Base-by-base conservation (phyloP, 2,329 filamentous ascomycete genomes). In the Exophiala spinifera region DNA sequence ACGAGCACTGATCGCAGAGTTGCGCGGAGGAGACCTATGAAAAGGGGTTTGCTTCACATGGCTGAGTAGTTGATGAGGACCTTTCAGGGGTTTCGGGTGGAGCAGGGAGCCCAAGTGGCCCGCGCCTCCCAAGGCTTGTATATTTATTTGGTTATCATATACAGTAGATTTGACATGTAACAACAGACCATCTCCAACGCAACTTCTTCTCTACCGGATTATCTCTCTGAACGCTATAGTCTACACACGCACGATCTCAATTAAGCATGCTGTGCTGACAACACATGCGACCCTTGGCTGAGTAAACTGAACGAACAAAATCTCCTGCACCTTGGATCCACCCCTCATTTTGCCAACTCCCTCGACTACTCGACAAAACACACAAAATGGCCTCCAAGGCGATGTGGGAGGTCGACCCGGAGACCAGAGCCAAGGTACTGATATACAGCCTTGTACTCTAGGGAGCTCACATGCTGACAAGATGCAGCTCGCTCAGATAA, bases 361-460 rank as follows among this genome's bases (percentile, higher is more conserved):
- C 55, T 14, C 23, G 42, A 20, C 11, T 31, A 3, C 28, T 31
- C 28, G 28, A 25, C 28, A 31, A 31, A 25, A 28, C 33, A 17
- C 39, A 52, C n/a, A 57, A 53, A 19, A 64, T 64, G 62, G 55
- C 62, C 20, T 60, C 62, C 47, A 62, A 63, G 47, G 62, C 62
- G 75, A 92, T 96, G 88, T 99, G 94, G 94, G 94, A 99, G 77
- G 91, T 99, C 63, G 94, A 99, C 74, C 94, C 94, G 46, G 92
- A 97, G 79, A 97, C 92, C 59, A 85, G 90, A 75, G 90, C 88
- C 69, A 97, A 97, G 84, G 91, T 95, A 76, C n/a, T n/a, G n/a
- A 13, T 19, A 33, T 31, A n/a, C 5, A 17, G 15, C 33, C 14
- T 19, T 40, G 15, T 31, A 8, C 34, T 40, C 39, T 51, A 21